These are phyloP conservation scores for Brassica nigra DNA, from an alignment of 345 rosid species.

Conservation along the genomic window DNA sequence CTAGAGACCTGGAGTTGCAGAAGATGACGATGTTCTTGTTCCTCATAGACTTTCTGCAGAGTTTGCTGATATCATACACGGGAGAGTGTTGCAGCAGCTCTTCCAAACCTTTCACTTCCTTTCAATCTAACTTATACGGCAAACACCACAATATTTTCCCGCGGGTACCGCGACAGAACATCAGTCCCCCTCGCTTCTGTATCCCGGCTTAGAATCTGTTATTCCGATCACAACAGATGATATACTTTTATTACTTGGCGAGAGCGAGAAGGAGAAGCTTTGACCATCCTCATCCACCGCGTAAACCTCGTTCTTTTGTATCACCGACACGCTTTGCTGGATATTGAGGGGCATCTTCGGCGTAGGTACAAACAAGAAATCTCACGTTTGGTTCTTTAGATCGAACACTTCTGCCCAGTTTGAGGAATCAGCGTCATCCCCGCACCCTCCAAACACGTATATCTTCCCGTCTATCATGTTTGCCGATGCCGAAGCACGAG, in stretches of 20 bases:
- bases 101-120: conserved; percentile 22
- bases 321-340: conserved; percentile 1
- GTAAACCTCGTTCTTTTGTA: neutral
- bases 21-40: neutral
- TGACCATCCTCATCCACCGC: conserved; percentile 13
- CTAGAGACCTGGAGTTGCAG: neutral
- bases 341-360: neutral
- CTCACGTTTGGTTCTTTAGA: neutral
- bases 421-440: neutral
- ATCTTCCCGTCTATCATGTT: neutral
- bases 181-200: neutral
- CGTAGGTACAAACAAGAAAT: neutral
- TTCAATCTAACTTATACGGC: neutral
- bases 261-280: neutral
- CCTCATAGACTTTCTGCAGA: neutral
- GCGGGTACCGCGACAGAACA: neutral
- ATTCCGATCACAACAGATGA: neutral
- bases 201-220: neutral
- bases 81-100: neutral
- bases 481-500: neutral
- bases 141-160: conserved; percentile 6
- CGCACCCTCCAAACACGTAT: conserved; percentile 1
- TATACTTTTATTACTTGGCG: neutral
- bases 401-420: neutral
- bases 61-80: neutral